These are phyloP conservation scores for Kwoniella mangroviensis DNA, from an alignment of 768 basidiomycete species.

Conservation along the genomic window DNA sequence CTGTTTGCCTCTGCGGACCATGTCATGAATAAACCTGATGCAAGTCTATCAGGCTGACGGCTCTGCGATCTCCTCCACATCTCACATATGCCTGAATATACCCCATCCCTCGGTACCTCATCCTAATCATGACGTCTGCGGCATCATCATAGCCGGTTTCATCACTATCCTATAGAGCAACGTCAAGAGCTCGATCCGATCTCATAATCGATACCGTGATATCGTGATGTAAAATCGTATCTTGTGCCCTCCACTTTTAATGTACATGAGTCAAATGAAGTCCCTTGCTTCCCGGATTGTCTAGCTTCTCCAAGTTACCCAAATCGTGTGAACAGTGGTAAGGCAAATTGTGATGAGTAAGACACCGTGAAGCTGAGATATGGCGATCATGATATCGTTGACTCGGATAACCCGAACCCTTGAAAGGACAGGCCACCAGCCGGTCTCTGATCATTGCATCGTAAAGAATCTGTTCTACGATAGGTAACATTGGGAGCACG, in stretches of 20 bases:
- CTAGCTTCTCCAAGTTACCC: neutral
- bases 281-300: neutral
- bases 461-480: neutral
- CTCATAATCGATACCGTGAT: neutral
- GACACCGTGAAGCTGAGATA: neutral
- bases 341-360: neutral
- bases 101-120: neutral
- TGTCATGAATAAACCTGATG: too few relatives aligned
- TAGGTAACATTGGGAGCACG: neutral
- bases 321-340: neutral
- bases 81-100: neutral
- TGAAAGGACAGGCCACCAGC: neutral
- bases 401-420: slow-evolving; percentile 1
- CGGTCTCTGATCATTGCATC: neutral
- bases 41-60: too few relatives aligned
- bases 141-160: neutral
- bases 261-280: slow-evolving; percentile 2
- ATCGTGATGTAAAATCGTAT: neutral
- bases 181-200: neutral
- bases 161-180: neutral
- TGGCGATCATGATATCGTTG: slow-evolving; percentile 2
- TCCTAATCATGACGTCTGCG: neutral
- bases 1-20: too few relatives aligned
- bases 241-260: neutral
- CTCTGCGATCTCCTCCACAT: too few relatives aligned